These are phyloP conservation scores for Russula brevipes DNA, from an alignment of 768 basidiomycete genomes.

Conservation along the genomic window DNA sequence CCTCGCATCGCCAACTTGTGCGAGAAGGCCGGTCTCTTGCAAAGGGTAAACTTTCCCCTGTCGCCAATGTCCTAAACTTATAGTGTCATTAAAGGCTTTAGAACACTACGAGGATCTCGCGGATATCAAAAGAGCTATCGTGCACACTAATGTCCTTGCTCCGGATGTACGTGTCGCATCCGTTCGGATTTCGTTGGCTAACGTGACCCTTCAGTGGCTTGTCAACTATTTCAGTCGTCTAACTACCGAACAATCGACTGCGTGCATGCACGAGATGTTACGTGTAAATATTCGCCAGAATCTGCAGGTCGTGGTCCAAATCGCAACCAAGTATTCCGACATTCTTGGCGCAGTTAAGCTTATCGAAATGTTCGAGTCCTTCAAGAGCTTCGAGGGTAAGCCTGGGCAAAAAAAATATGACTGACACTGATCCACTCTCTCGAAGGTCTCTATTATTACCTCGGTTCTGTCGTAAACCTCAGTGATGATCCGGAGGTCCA, in stretches of 20 bases:
- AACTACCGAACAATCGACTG: constrained; percentile 96
- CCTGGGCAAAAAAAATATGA: neutral
- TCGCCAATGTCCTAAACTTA: neutral
- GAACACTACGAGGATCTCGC: constrained; percentile 97
- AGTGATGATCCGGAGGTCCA: constrained; percentile 95
- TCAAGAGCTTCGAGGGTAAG: constrained; percentile 93
- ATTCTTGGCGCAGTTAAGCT: constrained; percentile 95
- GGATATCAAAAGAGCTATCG: constrained; percentile 98
- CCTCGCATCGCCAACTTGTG: constrained; percentile 96
- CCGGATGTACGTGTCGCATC: constrained; percentile 56
- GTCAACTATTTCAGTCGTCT: constrained; percentile 95
- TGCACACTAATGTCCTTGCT: constrained; percentile 81
- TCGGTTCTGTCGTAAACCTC: constrained; percentile 96
- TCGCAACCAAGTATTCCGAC: constrained; percentile 98
- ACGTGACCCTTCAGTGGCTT: constrained; percentile 64
- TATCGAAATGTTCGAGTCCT: constrained; percentile 97
- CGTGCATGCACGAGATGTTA: constrained; percentile 96
- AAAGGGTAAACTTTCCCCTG: constrained; percentile 55
- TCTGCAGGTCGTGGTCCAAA: constrained; percentile 91
- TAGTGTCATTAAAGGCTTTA: constrained; percentile 60
- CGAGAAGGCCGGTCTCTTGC: constrained; percentile 94
- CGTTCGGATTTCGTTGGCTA: neutral
- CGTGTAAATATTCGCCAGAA: constrained; percentile 96
- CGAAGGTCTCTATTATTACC: constrained; percentile 91
- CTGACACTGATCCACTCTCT: neutral